Evolutionary conservation across 1,139 yeast species (phyloP).

Genomic region (Taphrina betulina): DNA sequence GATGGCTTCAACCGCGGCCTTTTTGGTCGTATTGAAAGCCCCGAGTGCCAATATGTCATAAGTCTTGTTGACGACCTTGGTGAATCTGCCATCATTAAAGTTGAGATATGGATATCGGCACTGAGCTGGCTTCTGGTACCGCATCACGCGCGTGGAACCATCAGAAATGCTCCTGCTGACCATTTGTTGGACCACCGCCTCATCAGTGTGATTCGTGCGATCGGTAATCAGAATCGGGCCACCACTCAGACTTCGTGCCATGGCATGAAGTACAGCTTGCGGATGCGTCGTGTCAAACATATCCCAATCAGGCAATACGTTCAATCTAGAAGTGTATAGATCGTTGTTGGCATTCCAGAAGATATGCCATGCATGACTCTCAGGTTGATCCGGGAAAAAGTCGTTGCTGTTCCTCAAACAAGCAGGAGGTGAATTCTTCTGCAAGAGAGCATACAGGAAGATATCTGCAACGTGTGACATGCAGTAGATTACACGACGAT

Average conservation of each 20-base stretch:
- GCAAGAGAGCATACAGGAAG: slow-evolving; percentile 38
- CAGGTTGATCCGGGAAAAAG: slow-evolving; percentile 38
- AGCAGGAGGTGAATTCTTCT: slow-evolving; percentile 37
- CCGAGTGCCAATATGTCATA: slow-evolving; percentile 12
- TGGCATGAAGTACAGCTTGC: slow-evolving; percentile 42
- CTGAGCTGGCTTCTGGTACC: slow-evolving; percentile 7
- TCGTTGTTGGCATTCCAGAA: slow-evolving; percentile 42
- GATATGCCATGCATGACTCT: slow-evolving; percentile 43
- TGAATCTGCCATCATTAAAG: slow-evolving; percentile 11
- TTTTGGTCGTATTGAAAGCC: slow-evolving; percentile 2
- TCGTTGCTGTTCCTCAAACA: slow-evolving; percentile 43
- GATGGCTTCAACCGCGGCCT: not conserved
- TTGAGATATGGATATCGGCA: slow-evolving; percentile 13
- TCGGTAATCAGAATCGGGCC: slow-evolving; percentile 44
- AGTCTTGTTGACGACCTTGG: slow-evolving; percentile 12
- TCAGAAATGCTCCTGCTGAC: not conserved
- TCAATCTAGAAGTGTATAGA: slow-evolving; percentile 40
- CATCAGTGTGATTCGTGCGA: slow-evolving; percentile 2
- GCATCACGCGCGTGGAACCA: not conserved
- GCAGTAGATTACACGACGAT: slow-evolving; percentile 42
- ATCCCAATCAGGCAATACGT: slow-evolving; percentile 43
- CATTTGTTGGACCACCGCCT: not conserved
- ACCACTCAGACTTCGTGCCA: slow-evolving; percentile 43
- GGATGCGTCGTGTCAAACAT: slow-evolving; percentile 43
- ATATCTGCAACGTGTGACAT: slow-evolving; percentile 43